Evolutionary conservation across 257 asterid genomes (phyloP).

Genomic region (Plantago major): DNA sequence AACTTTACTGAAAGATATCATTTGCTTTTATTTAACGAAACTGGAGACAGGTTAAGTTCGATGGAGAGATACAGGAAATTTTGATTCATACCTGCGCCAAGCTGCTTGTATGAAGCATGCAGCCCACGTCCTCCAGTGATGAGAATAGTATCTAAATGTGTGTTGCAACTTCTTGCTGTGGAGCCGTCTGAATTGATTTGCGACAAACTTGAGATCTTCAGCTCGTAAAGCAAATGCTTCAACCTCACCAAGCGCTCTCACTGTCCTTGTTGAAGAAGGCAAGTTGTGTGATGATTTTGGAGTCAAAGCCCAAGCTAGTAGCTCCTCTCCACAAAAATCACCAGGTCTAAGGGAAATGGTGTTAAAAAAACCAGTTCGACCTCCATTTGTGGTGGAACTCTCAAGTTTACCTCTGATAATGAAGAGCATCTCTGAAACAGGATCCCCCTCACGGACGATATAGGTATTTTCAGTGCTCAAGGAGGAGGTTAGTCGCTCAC

Average conservation of each 20-base stretch:
- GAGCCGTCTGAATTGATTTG: constrained; percentile 85
- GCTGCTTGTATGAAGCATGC: constrained; percentile 90
- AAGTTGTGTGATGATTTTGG: constrained; percentile 72
- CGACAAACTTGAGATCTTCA: constrained; percentile 87
- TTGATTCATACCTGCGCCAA: constrained; percentile 36
- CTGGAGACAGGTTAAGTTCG: too few relatives aligned
- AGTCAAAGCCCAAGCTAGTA: constrained; percentile 91
- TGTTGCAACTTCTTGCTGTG: constrained; percentile 96
- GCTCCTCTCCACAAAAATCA: constrained; percentile 92
- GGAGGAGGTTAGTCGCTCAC: constrained; percentile 75
- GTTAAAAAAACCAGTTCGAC: constrained; percentile 84
- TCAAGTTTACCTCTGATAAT: constrained; percentile 85
- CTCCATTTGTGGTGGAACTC: constrained; percentile 88
- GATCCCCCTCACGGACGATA: constrained; percentile 96
- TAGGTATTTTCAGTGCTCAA: constrained; percentile 80
- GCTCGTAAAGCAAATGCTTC: constrained; percentile 89
- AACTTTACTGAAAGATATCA: too few relatives aligned
- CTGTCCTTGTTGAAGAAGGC: constrained; percentile 89
- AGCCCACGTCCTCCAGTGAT: constrained; percentile 98
- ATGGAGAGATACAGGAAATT: neutral
- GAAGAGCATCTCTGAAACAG: constrained; percentile 87
- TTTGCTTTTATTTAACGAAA: too few relatives aligned
- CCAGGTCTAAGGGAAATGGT: constrained; percentile 76
- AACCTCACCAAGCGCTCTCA: constrained; percentile 73
- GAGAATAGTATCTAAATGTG: constrained; percentile 84